These are phyloP conservation scores for Cadophora luteo-olivacea DNA, from an alignment of 2,329 filamentous ascomycete species.

Conservation along the genomic window DNA sequence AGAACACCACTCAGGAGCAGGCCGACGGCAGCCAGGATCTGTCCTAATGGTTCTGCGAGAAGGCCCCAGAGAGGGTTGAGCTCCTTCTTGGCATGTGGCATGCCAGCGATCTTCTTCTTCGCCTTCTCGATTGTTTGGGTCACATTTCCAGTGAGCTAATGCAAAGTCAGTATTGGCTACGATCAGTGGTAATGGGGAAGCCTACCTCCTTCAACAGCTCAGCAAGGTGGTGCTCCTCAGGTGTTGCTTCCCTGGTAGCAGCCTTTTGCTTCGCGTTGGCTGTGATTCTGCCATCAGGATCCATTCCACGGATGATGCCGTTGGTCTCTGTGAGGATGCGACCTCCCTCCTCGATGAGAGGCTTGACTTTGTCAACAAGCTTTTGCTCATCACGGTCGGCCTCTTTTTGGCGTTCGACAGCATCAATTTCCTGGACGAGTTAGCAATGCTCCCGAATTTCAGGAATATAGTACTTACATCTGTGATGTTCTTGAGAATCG, in stretches of 20 bases:
- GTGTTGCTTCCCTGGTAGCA: slow-evolving; percentile 75
- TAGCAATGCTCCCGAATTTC: slow-evolving; percentile 38
- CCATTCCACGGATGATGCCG: slow-evolving; percentile 83
- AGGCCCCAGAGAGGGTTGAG: slow-evolving; percentile 89
- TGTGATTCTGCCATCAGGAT: slow-evolving; percentile 86
- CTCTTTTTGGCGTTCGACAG: slow-evolving; percentile 79
- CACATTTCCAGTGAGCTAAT: slow-evolving; percentile 75
- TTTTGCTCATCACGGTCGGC: slow-evolving; percentile 91
- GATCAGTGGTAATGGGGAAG: neutral
- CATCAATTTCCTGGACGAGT: slow-evolving; percentile 70
- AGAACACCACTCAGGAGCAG: slow-evolving; percentile 83
- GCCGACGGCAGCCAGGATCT: slow-evolving; percentile 90
- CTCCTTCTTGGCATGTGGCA: slow-evolving; percentile 95
- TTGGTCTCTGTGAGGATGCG: slow-evolving; percentile 87
- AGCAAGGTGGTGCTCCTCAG: slow-evolving; percentile 85
- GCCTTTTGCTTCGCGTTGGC: slow-evolving; percentile 84
- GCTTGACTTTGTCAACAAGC: slow-evolving; percentile 84
- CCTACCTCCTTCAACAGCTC: slow-evolving; percentile 79
- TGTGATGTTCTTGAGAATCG: slow-evolving; percentile 85
- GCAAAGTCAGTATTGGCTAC: slow-evolving; percentile 20
- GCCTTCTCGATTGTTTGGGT: slow-evolving; percentile 84
- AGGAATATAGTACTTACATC: slow-evolving; percentile 58
- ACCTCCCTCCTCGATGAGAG: slow-evolving; percentile 85
- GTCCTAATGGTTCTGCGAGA: slow-evolving; percentile 81
- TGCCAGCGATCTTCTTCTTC: slow-evolving; percentile 86